Evolutionary conservation across 148 eudicot genomes (phyloP), one percentile per base, ranked within the genome.

Genomic region (Spergularia marina): DNA sequence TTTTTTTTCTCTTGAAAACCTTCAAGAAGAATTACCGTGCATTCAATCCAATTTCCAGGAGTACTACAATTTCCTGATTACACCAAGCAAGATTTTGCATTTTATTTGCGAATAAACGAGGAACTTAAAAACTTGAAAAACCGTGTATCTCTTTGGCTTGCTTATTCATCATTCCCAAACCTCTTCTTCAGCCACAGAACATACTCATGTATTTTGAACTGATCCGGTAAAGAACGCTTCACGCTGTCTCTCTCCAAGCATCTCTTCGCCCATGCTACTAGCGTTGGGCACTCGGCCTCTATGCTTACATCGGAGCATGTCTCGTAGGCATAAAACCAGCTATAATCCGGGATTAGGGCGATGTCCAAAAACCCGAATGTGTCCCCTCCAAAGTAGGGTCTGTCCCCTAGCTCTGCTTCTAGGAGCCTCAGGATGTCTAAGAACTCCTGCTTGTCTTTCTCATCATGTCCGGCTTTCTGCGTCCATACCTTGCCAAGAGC

Each of bases 181-280:
- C n/a, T 55, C 53, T 72, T 57, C 59, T 15, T 72, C 18, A 57
- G 62, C 21, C 16, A 6, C 1, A 56, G 16, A 18, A 57, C 49
- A 20, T 54, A 72, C 0, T 78, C 67, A 57, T 56, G 56, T 25
- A 78, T 34, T 17, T 56, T 56, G n/a, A 44, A 23, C 6, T 41
- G 20, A 18, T 72, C 65, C n/a, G 67, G 68, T 3, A 84, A 76
- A 60, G 77, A 72, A 18, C 68, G 63, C 51, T 72, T 39, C 11
- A 86, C 89, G 30, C 79, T 82, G 18, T 82, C 75, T 13, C 62
- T 87, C 30, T 82, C 54, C 76, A 82, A 49, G 77, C 91, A 88
- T 71, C 86, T 85, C 80, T 85, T 88, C 44, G 77, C 82, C 89
- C 91, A 88, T 0, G 80, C 80, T 23, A 82, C 54, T 12, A 88